phyloP scores from a whole-genome alignment of 305 asterid species.

The Solanum aculeatissimum region DNA sequence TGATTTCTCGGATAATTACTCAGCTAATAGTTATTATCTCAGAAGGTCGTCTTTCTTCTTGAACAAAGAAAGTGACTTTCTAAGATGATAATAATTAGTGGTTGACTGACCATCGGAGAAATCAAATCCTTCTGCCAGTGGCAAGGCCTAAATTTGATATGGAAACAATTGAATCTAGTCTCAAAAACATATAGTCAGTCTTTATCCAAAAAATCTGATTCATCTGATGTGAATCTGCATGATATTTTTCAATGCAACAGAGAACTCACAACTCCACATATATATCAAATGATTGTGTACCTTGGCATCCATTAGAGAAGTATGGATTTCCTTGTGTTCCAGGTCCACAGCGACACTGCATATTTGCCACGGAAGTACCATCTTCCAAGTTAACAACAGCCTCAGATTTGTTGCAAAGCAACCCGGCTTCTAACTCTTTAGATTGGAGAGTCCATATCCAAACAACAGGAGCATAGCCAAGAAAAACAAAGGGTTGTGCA shows the following conservation, averaged over 20 bases:
- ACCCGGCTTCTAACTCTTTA: background rate
- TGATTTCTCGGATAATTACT: too few species aligned
- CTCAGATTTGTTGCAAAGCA: background rate
- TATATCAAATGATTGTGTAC: background rate
- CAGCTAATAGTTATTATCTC: too few species aligned
- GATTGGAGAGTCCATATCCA: background rate
- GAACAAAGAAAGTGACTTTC: too few species aligned
- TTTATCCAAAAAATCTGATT: background rate
- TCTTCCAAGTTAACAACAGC: background rate
- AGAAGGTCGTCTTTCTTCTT: too few species aligned
- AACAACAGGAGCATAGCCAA: background rate
- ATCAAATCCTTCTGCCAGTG: background rate
- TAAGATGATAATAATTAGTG: too few species aligned
- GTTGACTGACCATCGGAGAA: too few species aligned
- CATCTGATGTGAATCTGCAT: background rate
- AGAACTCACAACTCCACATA: background rate
- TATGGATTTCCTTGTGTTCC: conserved; percentile 1
- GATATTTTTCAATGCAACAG: background rate
- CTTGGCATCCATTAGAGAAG: background rate
- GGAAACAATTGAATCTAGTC: background rate
- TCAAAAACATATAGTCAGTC: background rate
- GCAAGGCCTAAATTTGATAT: background rate
- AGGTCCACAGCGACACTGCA: background rate
- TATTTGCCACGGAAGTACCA: background rate
- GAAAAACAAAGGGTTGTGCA: background rate